Conservation (phyloP, 352 stramenopile species). For the Globisporangium megalacanthum region DNA sequence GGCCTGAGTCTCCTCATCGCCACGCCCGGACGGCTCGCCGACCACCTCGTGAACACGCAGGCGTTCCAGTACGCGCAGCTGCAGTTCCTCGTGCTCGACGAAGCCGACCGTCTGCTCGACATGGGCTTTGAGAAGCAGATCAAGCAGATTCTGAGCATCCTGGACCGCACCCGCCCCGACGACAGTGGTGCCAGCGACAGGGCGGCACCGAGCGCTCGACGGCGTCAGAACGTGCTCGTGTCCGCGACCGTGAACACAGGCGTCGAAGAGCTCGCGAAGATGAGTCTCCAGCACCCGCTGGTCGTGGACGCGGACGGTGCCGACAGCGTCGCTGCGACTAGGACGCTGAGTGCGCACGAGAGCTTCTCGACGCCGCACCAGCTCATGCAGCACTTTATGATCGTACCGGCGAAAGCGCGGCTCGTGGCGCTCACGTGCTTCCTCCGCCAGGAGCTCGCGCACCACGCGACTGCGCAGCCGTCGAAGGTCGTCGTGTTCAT, state of each 20-base stretch:
- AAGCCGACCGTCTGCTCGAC: conserved; percentile 97
- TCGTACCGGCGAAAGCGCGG: conserved; percentile 96
- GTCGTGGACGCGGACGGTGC: conserved; percentile 71
- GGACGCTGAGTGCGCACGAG: conserved; percentile 25
- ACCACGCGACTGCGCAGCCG: conserved; percentile 12
- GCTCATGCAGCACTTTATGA: conserved; percentile 95
- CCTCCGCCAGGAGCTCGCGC: conserved; percentile 69
- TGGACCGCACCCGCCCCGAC: conserved; percentile 96
- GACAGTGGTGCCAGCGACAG: conserved; percentile 13
- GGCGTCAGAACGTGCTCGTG: conserved; percentile 92
- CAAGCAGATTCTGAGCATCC: conserved; percentile 92
- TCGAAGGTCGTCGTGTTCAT: conserved; percentile 99
- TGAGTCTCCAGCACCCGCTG: conserved; percentile 75
- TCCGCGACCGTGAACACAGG: conserved; percentile 87
- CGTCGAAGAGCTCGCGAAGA: conserved; percentile 74
- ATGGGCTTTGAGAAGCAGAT: conserved; percentile 96
- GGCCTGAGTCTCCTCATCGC: conserved; percentile 98
- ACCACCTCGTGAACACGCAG: conserved; percentile 98
- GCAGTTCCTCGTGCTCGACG: conserved; percentile 97
- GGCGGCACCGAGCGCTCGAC: conserved; percentile 52
- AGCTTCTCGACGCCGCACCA: conserved; percentile 90
- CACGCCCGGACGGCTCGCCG: conserved; percentile 96
- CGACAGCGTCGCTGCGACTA: conserved; percentile 3
- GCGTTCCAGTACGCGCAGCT: conserved; percentile 96
- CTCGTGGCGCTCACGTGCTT: conserved; percentile 97